phyloP scores from a whole-genome alignment of 805 yeast genomes.

The Schizosaccharomyces osmophilus region DNA sequence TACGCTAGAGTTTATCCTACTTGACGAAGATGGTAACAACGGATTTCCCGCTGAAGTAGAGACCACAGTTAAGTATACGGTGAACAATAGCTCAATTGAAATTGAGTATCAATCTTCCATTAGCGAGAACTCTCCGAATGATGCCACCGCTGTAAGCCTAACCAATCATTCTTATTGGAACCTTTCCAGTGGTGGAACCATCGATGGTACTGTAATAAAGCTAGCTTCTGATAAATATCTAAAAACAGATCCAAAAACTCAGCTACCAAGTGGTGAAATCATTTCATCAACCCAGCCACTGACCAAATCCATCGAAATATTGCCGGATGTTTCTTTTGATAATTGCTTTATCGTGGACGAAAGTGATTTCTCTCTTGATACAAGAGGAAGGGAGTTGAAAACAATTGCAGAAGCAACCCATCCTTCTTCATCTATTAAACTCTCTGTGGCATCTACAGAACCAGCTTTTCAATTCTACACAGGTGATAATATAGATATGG shows the following conservation, averaged over 20 bases:
- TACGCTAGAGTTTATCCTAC: neutral
- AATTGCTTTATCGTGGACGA: constrained; percentile 23
- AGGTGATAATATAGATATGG: constrained; percentile 18
- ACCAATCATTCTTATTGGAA: constrained; percentile 45
- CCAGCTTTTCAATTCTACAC: constrained; percentile 46
- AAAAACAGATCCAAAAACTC: neutral
- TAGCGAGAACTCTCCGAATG: constrained; percentile 11
- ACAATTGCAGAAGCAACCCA: constrained; percentile 13
- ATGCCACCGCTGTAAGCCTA: constrained; percentile 26
- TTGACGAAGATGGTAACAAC: neutral
- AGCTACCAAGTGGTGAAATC: constrained; percentile 24
- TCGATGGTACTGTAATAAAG: constrained; percentile 15
- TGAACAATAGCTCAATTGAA: constrained; percentile 17
- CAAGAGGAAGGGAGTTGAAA: constrained; percentile 19
- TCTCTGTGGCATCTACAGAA: constrained; percentile 30
- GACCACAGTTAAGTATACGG: constrained; percentile 23
- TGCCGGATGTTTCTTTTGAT: constrained; percentile 19
- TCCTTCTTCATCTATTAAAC: constrained; percentile 20
- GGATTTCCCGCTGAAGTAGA: constrained; percentile 39
- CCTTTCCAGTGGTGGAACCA: constrained; percentile 10
- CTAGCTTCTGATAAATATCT: neutral
- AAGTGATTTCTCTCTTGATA: constrained; percentile 18
- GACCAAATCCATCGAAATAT: neutral
- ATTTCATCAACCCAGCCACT: neutral
- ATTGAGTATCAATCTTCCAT: constrained; percentile 25